These are phyloP conservation scores for Butyriboletus loyo DNA, from an alignment of 768 basidiomycete genomes.

Conservation along the genomic window DNA sequence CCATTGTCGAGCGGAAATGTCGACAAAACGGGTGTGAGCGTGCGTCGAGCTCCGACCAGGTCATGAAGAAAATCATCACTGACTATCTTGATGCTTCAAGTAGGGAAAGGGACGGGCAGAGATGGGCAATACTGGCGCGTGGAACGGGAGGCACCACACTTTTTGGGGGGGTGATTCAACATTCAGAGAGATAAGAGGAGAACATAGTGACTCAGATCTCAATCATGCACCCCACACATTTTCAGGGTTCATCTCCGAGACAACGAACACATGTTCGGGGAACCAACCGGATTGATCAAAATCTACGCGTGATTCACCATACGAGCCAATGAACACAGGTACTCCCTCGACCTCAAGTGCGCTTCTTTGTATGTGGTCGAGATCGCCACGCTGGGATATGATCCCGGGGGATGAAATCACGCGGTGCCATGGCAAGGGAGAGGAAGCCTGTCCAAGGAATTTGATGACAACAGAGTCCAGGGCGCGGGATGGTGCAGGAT, in stretches of 20 bases:
- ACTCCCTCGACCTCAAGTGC: conserved; percentile 76
- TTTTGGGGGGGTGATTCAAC: background rate
- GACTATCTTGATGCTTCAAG: no score
- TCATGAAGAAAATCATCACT: background rate
- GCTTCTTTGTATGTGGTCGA: conserved; percentile 66
- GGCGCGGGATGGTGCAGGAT: background rate
- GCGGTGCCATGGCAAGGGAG: conserved; percentile 76
- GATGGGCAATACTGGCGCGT: background rate
- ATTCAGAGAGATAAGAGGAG: no score
- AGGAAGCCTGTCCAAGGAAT: conserved; percentile 55
- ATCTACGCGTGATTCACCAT: conserved; percentile 56
- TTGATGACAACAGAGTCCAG: conserved; percentile 49
- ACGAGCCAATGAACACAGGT: conserved; percentile 51
- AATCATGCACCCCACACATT: conserved; percentile 24
- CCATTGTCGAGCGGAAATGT: no score
- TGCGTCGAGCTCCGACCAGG: background rate
- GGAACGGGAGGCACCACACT: background rate
- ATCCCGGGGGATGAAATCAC: conserved; percentile 65
- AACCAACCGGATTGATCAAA: conserved; percentile 62
- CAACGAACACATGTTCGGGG: conserved; percentile 32
- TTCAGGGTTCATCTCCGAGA: conserved; percentile 10
- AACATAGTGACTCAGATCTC: no score
- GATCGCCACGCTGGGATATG: conserved; percentile 69
- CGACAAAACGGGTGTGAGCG: no score
- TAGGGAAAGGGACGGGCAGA: background rate